phyloP scores from a whole-genome alignment of 2,329 filamentous ascomycete genomes.

The Rutstroemia sydowiana region DNA sequence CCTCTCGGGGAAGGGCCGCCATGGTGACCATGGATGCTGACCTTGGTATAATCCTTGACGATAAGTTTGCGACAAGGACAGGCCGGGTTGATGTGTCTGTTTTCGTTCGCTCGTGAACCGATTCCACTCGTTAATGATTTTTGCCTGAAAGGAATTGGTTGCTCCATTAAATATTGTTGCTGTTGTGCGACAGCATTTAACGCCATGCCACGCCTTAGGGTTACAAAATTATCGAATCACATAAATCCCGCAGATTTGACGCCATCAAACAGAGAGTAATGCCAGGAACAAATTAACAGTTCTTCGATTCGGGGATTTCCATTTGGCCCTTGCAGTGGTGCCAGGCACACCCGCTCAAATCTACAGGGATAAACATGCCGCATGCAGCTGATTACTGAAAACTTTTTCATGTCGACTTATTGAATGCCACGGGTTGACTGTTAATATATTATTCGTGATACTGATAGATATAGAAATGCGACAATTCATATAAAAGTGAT shows the following conservation, averaged over 20 bases:
- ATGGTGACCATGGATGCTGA: background rate
- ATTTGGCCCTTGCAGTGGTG: constrained; percentile 8
- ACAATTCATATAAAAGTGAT: too few species aligned
- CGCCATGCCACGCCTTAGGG: background rate
- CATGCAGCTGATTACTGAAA: background rate
- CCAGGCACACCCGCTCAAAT: background rate
- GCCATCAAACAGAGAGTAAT: background rate
- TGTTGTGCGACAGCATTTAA: background rate
- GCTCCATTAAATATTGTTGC: background rate
- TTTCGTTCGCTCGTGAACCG: background rate
- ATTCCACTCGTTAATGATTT: background rate
- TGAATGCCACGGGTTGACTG: background rate
- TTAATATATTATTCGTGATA: too few species aligned
- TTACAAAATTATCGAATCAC: background rate
- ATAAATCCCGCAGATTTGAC: background rate
- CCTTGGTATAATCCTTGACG: background rate
- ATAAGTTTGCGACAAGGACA: constrained; percentile 1
- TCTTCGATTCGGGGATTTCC: background rate
- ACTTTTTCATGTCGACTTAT: background rate
- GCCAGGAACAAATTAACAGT: background rate
- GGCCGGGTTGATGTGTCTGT: background rate
- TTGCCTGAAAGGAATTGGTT: background rate
- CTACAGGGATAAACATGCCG: background rate
- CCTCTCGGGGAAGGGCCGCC: background rate
- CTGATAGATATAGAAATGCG: background rate